Conservation (phyloP, 2,329 filamentous ascomycete species). For the Zymoseptoria brevis region DNA sequence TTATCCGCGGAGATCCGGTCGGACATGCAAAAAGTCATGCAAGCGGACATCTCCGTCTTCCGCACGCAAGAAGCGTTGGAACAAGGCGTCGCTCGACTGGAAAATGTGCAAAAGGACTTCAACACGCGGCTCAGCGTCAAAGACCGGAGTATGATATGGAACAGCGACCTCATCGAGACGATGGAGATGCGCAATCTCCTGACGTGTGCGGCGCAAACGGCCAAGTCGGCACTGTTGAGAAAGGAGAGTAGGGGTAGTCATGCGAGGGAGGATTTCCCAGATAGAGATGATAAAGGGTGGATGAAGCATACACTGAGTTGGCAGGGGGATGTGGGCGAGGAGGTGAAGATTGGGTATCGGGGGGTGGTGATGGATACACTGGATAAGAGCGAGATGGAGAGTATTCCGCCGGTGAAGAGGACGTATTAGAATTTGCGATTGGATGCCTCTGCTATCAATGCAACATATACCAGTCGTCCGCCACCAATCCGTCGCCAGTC, state of each 20-base stretch:
- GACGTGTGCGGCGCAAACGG: conserved; percentile 41
- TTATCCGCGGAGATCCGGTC: conserved; percentile 33
- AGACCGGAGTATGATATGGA: conserved; percentile 44
- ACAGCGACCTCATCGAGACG: conserved; percentile 42
- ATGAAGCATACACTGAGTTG: conserved; percentile 43
- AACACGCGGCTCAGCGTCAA: conserved; percentile 30
- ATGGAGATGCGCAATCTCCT: conserved; percentile 41
- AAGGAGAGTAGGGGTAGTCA: conserved; percentile 42
- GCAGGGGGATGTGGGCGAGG: conserved; percentile 34
- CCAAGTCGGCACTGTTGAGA: conserved; percentile 36
- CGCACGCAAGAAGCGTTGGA: conserved; percentile 34
- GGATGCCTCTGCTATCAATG: no score
- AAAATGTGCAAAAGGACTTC: conserved; percentile 32
- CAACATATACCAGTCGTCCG: no score
- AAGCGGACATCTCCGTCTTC: conserved; percentile 40
- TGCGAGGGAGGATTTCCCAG: conserved; percentile 41
- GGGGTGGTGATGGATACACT: conserved; percentile 37
- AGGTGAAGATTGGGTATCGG: conserved; percentile 37
- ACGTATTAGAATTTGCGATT: conserved; percentile 16
- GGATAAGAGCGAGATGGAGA: conserved; percentile 38
- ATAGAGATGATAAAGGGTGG: conserved; percentile 37
- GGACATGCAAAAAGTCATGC: conserved; percentile 42
- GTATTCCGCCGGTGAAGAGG: conserved; percentile 25
- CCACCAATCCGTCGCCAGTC: no score
- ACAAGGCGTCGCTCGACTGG: conserved; percentile 29